Base-by-base conservation (phyloP, 768 basidiomycete species). In the Leccinellum rugosiceps region DNA sequence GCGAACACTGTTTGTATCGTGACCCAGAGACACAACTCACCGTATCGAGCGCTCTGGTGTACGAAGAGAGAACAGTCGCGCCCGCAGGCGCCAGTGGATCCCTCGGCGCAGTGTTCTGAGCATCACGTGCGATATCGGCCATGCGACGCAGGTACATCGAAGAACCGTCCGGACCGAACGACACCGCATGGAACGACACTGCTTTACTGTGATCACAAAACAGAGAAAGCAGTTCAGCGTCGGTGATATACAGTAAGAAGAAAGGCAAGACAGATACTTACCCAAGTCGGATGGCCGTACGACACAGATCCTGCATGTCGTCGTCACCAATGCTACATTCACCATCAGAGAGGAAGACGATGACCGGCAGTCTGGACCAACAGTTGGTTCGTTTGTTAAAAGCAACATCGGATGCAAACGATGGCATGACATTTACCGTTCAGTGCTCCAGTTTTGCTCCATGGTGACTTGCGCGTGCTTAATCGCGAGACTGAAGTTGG, bases 151-250 rank as follows among this genome's bases (percentile, higher is more conserved):
- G 68, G 45, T 62, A 58, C 5, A 8, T 44, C 44, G 59, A 63
- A 8, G 44, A 63, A 31, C 10, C 35, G 13, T 70, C 62, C 1
- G 70, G 69, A 4, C 82, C 85, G 43, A 86, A 86, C 0, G 80
- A 77, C n/a, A 86, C 80, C 0, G 83, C 65, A 46, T 86, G 84
- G 63, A 86, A 81, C 0, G 83, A 83, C 1, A 83, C 69, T 0
- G 83, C 69, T 70, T 81, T 81, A 13, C 84, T 85, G 44, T 15
- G 3, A 31, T 45, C 0, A 3, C 21, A 21, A 45, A 25, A 3
- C 23, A 44, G 17, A 50, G 23, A 3, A 3, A 17, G 1, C 14
- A 23, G 38, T n/a, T 61, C 35, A 56, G 50, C 21, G 43, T 11
- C 17, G 7, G 25, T 3, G 21, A 32, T 5, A 0, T n/a, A 34